A percentile compares a stretch with the other conserved stretches of the same genome.
phyloP scores from a whole-genome alignment of 2,329 filamentous ascomycete species.

The Shiraia sp. region DNA sequence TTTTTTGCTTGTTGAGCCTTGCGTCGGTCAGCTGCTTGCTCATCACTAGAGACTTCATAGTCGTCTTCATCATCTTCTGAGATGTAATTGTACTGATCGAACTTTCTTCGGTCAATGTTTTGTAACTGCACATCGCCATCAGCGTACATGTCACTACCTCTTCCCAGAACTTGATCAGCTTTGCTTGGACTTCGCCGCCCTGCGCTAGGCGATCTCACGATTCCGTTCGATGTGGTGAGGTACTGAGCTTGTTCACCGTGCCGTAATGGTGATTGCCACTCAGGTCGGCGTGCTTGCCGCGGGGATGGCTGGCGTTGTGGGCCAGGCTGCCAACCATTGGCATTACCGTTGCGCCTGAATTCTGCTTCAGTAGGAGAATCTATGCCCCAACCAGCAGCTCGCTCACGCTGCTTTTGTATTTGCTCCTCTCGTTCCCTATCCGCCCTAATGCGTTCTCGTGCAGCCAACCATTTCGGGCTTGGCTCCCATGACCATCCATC shows the following conservation, averaged over 20 bases:
- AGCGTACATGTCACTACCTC: constrained; percentile 41
- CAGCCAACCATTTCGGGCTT: constrained; percentile 75
- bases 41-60: constrained; percentile 37
- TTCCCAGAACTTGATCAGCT: constrained; percentile 48
- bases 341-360: constrained; percentile 33
- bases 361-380: constrained; percentile 45
- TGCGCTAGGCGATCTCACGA: constrained; percentile 34
- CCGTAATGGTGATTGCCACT: constrained; percentile 33
- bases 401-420: constrained; percentile 65
- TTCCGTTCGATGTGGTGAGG: constrained; percentile 40
- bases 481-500: constrained; percentile 96
- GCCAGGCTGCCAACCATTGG: constrained; percentile 37
- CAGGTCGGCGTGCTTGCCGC: constrained; percentile 32
- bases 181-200: constrained; percentile 46
- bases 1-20: constrained; percentile 18
- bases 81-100: constrained; percentile 41
- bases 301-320: constrained; percentile 30
- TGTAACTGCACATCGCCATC: constrained; percentile 48
- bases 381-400: constrained; percentile 68
- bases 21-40: constrained; percentile 29
- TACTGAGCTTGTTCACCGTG: constrained; percentile 37
- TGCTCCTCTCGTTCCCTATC: constrained; percentile 44
- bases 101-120: constrained; percentile 43
- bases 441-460: constrained; percentile 62
- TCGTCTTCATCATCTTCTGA: constrained; percentile 47